Evolutionary conservation across 2,329 filamentous ascomycete genomes (phyloP).

Genomic region (Calonectria pseudoreteaudii): DNA sequence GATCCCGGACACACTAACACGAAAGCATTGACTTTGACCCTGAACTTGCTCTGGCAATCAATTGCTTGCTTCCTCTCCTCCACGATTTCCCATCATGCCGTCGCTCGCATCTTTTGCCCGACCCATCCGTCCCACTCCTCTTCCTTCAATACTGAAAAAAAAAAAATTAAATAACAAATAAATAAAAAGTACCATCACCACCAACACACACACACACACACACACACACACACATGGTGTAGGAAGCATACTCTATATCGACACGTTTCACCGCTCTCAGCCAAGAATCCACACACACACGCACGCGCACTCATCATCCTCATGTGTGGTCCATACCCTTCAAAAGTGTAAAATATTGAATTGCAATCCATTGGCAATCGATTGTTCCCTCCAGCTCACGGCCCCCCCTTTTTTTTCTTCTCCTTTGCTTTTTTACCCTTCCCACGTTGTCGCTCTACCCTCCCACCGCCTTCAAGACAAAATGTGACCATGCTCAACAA

Average conservation of each 20-base stretch:
- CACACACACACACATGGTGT: too few species aligned
- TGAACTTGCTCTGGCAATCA: neutral
- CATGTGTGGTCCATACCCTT: neutral
- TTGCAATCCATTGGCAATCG: neutral
- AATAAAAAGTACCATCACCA: neutral
- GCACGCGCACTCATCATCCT: too few species aligned
- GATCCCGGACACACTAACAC: neutral
- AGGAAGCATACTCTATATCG: neutral
- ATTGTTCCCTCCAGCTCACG: neutral
- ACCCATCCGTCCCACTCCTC: neutral
- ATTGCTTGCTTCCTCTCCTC: neutral
- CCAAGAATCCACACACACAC: neutral
- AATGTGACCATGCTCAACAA: neutral
- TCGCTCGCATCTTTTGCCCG: neutral
- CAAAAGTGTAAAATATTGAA: neutral
- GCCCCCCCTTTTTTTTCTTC: neutral
- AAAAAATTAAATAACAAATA: neutral
- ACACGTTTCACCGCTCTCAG: neutral
- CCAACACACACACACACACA: too few species aligned
- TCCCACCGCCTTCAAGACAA: neutral
- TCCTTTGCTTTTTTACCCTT: neutral
- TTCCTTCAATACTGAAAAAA: neutral
- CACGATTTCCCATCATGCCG: neutral
- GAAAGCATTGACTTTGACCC: constrained; percentile 6
- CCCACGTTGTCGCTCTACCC: neutral